Evolutionary conservation across 495 filamentous ascomycete species (phyloP).

Genomic region (Lophiotrema nucula): DNA sequence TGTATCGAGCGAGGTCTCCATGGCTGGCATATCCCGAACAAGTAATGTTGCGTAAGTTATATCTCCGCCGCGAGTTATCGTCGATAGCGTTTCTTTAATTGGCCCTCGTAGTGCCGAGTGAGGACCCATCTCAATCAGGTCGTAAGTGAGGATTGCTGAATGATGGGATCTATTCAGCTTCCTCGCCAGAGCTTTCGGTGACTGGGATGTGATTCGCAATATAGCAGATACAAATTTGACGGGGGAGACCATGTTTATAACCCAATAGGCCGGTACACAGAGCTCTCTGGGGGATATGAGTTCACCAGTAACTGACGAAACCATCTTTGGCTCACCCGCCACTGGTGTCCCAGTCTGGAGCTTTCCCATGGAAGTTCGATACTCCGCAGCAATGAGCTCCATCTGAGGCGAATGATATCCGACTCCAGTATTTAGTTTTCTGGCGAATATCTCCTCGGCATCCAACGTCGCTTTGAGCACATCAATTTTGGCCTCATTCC

Average conservation of each 20-base stretch:
- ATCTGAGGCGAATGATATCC: constrained; percentile 44
- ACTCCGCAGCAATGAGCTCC: constrained; percentile 25
- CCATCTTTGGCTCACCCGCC: too few relatives aligned
- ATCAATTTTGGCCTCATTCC: background rate
- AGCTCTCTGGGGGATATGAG: background rate
- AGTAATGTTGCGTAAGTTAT: background rate
- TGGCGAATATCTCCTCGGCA: constrained; percentile 20
- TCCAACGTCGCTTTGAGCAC: background rate
- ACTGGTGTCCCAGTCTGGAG: background rate
- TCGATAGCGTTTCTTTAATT: background rate
- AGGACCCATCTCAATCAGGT: constrained; percentile 12
- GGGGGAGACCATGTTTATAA: background rate
- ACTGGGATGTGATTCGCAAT: background rate
- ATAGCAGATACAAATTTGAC: background rate
- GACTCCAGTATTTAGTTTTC: constrained; percentile 32
- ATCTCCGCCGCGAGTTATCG: background rate
- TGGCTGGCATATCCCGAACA: background rate
- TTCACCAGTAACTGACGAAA: background rate
- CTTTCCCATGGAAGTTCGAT: background rate
- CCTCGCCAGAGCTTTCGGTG: too few relatives aligned
- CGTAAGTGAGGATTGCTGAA: background rate
- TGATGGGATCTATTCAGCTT: constrained; percentile 17
- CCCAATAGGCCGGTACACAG: background rate
- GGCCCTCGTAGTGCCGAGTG: constrained; percentile 28
- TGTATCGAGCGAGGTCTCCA: background rate